These are phyloP conservation scores for Teunomyces cretensis DNA, from an alignment of 805 yeast genomes.

Conservation along the genomic window DNA sequence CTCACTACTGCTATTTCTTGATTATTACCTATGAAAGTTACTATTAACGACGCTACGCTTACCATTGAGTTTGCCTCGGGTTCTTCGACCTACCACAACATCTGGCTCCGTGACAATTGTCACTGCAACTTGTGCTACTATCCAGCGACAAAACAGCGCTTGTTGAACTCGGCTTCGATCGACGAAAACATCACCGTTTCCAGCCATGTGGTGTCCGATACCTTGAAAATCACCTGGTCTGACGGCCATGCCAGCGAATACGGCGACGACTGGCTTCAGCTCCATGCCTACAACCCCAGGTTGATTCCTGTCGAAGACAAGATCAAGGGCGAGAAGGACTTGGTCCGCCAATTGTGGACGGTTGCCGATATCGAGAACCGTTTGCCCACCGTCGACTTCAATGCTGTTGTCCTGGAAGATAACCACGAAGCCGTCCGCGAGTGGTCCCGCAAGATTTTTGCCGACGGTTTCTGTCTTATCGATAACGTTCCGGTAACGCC, in stretches of 20 bases:
- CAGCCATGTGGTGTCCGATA: slow-evolving; percentile 16
- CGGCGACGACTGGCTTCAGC: slow-evolving; percentile 41
- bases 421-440: slow-evolving; percentile 46
- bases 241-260: slow-evolving; percentile 38
- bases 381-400: slow-evolving; percentile 51
- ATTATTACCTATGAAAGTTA: background rate
- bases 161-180: slow-evolving; percentile 52
- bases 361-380: slow-evolving; percentile 36
- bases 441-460: slow-evolving; percentile 54
- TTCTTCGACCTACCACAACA: slow-evolving; percentile 32
- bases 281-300: slow-evolving; percentile 55
- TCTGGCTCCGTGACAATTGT: slow-evolving; percentile 69
- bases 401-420: slow-evolving; percentile 40
- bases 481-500: slow-evolving; percentile 61
- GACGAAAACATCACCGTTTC: slow-evolving; percentile 17
- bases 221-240: slow-evolving; percentile 36
- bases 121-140: slow-evolving; percentile 57
- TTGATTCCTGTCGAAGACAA: slow-evolving; percentile 32
- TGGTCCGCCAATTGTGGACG: slow-evolving; percentile 45
- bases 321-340: slow-evolving; percentile 26
- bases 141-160: slow-evolving; percentile 56
- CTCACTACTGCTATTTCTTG: background rate
- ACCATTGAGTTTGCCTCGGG: background rate
- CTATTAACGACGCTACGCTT: background rate
- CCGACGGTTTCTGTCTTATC: slow-evolving; percentile 61